Conservation (phyloP, 441 rosid species). For the Populus trichocarpa region DNA sequence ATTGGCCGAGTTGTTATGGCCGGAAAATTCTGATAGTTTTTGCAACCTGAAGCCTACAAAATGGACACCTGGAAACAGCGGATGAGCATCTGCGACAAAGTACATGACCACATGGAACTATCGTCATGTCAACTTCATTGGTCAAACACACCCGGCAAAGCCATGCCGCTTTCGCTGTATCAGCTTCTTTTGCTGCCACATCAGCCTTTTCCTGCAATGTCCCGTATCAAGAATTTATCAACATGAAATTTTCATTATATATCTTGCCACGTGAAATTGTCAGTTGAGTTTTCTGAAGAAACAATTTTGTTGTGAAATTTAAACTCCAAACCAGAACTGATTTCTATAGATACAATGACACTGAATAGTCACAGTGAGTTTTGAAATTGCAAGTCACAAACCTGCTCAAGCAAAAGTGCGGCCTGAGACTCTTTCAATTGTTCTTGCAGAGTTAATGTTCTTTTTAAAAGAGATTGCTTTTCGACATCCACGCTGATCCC, state of each 20-base stretch:
- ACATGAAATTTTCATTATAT: neutral
- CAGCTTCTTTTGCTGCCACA: conserved; percentile 71
- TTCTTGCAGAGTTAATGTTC: conserved; percentile 73
- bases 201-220: conserved; percentile 74
- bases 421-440: conserved; percentile 79
- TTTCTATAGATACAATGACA: neutral
- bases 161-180: conserved; percentile 90
- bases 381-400: conserved; percentile 23
- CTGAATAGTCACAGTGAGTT: neutral
- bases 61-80: conserved; percentile 87
- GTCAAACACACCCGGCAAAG: conserved; percentile 79
- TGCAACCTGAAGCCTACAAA: conserved; percentile 77
- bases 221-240: neutral
- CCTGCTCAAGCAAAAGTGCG: conserved; percentile 85
- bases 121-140: conserved; percentile 76
- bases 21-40: conserved; percentile 69
- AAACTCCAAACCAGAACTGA: neutral
- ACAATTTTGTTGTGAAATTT: neutral
- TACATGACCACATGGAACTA: conserved; percentile 92
- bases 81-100: conserved; percentile 82
- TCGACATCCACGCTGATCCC: conserved; percentile 83
- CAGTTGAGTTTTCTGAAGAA: neutral
- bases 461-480: conserved; percentile 75
- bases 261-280: neutral
- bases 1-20: conserved; percentile 33